phyloP scores from a whole-genome alignment of 495 filamentous ascomycete genomes.

The Aspergillus ostianus region DNA sequence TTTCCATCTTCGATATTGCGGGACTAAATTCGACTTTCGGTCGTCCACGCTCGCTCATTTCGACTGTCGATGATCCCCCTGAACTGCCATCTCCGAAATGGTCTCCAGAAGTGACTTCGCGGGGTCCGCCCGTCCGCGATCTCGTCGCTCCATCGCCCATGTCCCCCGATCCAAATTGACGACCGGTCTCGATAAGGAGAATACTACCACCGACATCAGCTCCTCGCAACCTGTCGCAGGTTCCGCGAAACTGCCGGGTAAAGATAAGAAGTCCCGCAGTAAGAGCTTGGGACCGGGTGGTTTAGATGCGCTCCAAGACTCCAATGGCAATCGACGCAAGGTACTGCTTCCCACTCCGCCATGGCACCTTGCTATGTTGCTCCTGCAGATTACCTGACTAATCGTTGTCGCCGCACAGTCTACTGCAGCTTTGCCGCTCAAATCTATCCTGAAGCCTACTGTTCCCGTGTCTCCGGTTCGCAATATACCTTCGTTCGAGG shows the following conservation, averaged over 20 bases:
- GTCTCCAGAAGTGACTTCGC: slow-evolving; percentile 39
- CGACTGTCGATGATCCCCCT: slow-evolving; percentile 17
- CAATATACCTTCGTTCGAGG: slow-evolving; percentile 53
- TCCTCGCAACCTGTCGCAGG: slow-evolving; percentile 28
- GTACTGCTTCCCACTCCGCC: slow-evolving; percentile 45
- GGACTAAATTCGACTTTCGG: background rate
- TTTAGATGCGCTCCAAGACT: slow-evolving; percentile 74
- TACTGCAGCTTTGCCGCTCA: slow-evolving; percentile 54
- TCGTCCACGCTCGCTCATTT: background rate
- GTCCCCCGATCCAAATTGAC: slow-evolving; percentile 52
- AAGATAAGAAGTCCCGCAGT: slow-evolving; percentile 78
- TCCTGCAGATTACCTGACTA: slow-evolving; percentile 9
- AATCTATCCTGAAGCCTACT: slow-evolving; percentile 86
- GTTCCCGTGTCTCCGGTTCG: slow-evolving; percentile 64
- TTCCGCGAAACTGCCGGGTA: slow-evolving; percentile 37
- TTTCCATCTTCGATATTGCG: background rate
- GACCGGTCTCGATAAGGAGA: slow-evolving; percentile 62
- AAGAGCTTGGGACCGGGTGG: slow-evolving; percentile 94
- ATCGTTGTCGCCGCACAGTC: slow-evolving; percentile 38
- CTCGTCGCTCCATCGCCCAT: slow-evolving; percentile 77
- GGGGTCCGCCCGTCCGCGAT: slow-evolving; percentile 47
- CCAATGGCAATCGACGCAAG: slow-evolving; percentile 76
- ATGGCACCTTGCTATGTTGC: slow-evolving; percentile 1
- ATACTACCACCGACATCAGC: slow-evolving; percentile 62
- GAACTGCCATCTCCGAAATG: slow-evolving; percentile 22